These are phyloP conservation scores for Diospyros kaki DNA, from an alignment of 148 eudicot genomes.

Conservation along the genomic window DNA sequence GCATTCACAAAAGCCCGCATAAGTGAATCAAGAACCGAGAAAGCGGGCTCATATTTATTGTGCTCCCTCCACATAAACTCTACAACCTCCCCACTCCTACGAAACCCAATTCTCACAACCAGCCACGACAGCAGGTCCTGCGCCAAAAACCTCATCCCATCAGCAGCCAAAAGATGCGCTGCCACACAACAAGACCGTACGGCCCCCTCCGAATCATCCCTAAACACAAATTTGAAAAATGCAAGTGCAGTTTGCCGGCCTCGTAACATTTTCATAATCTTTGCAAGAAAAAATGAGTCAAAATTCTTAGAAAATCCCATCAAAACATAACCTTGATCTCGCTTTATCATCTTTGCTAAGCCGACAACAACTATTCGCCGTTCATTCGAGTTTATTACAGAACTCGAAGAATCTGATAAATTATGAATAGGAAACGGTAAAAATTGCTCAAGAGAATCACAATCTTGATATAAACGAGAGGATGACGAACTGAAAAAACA, in stretches of 20 bases:
- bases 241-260: conserved; percentile 45
- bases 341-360: conserved; percentile 48
- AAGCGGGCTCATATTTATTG: conserved; percentile 43
- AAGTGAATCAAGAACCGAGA: conserved; percentile 73
- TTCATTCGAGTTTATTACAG: conserved; percentile 55
- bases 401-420: conserved; percentile 12
- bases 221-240: conserved; percentile 59
- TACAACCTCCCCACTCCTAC: conserved; percentile 48
- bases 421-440: conserved; percentile 27
- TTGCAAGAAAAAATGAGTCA: conserved; percentile 56
- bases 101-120: conserved; percentile 45
- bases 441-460: conserved; percentile 54
- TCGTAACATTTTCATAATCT: conserved; percentile 53
- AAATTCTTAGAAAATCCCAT: conserved; percentile 44
- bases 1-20: conserved; percentile 72
- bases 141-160: conserved; percentile 39
- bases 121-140: conserved; percentile 78
- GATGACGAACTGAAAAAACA: conserved; percentile 19
- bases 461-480: conserved; percentile 5
- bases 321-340: conserved; percentile 27
- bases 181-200: conserved; percentile 48
- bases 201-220: conserved; percentile 37
- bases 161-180: conserved; percentile 47
- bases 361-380: conserved; percentile 50
- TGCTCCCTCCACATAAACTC: conserved; percentile 62